Percentiles rank a stretch among this genome's conserved stretches.
Evolutionary conservation across 768 basidiomycete species (phyloP).

Genomic region (Trametes cinnabarina): DNA sequence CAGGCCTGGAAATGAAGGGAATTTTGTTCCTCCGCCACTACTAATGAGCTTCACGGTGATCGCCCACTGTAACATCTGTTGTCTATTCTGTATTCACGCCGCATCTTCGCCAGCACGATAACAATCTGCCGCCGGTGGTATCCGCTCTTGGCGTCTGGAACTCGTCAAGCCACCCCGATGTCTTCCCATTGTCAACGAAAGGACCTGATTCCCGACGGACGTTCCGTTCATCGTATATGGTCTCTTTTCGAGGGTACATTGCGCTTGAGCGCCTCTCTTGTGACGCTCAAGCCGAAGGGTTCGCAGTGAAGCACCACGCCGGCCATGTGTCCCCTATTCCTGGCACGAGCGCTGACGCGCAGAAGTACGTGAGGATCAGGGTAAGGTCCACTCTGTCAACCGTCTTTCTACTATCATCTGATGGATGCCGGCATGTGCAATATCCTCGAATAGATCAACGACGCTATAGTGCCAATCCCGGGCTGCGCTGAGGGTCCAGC

Average conservation of each 20-base stretch:
- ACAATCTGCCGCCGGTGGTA: slow-evolving; percentile 42
- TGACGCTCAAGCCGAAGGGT: slow-evolving; percentile 15
- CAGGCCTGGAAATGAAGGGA: slow-evolving; percentile 24
- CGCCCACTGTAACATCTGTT: not conserved
- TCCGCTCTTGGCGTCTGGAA: slow-evolving; percentile 46
- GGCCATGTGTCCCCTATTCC: slow-evolving; percentile 13
- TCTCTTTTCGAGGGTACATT: slow-evolving; percentile 41
- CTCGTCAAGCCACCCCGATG: slow-evolving; percentile 27
- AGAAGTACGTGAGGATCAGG: slow-evolving; percentile 37
- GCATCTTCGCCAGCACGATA: slow-evolving; percentile 37
- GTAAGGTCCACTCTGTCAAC: slow-evolving; percentile 22
- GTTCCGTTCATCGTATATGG: slow-evolving; percentile 41
- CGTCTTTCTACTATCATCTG: not conserved
- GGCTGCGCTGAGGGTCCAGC: slow-evolving; percentile 41
- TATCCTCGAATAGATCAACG: slow-evolving; percentile 32
- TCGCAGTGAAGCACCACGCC: slow-evolving; percentile 18
- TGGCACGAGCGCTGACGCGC: slow-evolving; percentile 9
- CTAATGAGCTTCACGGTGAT: slow-evolving; percentile 44
- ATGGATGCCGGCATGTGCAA: not conserved
- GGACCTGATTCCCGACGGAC: slow-evolving; percentile 31
- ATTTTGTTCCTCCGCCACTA: slow-evolving; percentile 38
- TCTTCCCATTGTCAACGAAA: slow-evolving; percentile 39
- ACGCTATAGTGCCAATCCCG: slow-evolving; percentile 42
- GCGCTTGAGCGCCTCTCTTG: slow-evolving; percentile 43
- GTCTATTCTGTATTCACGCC: not conserved